phyloP scores from a whole-genome alignment of 768 basidiomycete species.

The Suillus subalutaceus region DNA sequence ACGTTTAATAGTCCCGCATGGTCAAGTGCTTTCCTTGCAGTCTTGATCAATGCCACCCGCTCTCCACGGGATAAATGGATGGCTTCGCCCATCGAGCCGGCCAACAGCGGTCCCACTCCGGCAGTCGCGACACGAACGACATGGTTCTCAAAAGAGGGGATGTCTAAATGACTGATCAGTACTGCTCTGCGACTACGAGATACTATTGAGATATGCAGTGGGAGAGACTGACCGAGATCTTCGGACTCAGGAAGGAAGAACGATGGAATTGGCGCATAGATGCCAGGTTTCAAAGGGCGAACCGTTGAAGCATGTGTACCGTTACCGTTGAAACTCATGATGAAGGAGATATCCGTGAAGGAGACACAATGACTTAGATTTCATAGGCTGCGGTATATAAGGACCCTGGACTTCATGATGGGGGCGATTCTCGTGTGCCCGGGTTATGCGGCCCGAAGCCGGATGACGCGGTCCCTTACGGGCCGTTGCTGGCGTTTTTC shows the following conservation, averaged over 20 bases:
- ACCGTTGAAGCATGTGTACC: conserved; percentile 25
- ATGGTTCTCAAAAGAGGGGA: conserved; percentile 69
- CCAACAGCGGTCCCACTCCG: conserved; percentile 71
- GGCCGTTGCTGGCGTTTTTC: conserved; percentile 10
- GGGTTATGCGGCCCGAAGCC: conserved; percentile 5
- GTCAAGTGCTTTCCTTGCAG: conserved; percentile 75
- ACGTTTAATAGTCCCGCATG: conserved; percentile 54
- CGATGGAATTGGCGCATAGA: conserved; percentile 85
- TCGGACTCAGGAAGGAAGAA: conserved; percentile 79
- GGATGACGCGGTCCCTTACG: conserved; percentile 1
- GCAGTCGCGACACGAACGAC: conserved; percentile 63
- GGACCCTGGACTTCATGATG: conserved; percentile 4
- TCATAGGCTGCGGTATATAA: conserved; percentile 17
- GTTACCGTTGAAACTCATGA: conserved; percentile 42
- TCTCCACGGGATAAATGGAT: conserved; percentile 72
- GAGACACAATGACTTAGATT: conserved; percentile 8
- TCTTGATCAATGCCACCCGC: conserved; percentile 62
- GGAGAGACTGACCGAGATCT: conserved; percentile 69
- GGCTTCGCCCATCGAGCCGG: conserved; percentile 88
- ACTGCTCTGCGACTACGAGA: conserved; percentile 19
- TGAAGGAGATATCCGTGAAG: conserved; percentile 5
- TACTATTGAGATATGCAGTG: conserved; percentile 18
- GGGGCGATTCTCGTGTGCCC: conserved; percentile 3
- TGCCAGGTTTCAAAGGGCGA: conserved; percentile 70
- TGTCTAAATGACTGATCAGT: conserved; percentile 41